Conservation (phyloP, 1,284 basidiomycete genomes). For the Leccinum insigne region DNA sequence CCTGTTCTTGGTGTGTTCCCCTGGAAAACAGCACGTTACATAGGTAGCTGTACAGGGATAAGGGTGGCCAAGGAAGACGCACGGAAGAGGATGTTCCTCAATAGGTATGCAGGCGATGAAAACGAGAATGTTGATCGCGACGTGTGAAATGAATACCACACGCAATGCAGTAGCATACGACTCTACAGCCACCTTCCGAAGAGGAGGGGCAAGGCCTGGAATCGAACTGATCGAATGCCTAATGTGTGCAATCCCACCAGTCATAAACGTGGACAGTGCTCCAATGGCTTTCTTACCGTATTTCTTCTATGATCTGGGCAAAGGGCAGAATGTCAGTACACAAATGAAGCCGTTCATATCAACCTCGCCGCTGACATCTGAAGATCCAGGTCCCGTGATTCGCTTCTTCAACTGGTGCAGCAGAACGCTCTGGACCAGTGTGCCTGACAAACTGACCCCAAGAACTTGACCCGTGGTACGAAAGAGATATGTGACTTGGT, state of each 20-base stretch:
- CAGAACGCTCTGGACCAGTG: slow-evolving; percentile 77
- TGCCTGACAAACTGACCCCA: slow-evolving; percentile 83
- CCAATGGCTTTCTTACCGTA: slow-evolving; percentile 48
- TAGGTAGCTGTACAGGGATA: neutral
- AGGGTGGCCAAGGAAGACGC: slow-evolving; percentile 34
- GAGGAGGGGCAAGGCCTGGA: slow-evolving; percentile 59
- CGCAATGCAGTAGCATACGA: slow-evolving; percentile 85
- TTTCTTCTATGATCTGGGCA: slow-evolving; percentile 64
- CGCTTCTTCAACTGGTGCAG: slow-evolving; percentile 63
- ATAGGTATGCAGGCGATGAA: slow-evolving; percentile 69
- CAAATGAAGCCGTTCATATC: slow-evolving; percentile 24
- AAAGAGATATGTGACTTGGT: slow-evolving; percentile 85
- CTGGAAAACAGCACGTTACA: neutral
- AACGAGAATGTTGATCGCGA: slow-evolving; percentile 60
- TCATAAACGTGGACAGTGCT: slow-evolving; percentile 19
- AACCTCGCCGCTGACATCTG: slow-evolving; percentile 53
- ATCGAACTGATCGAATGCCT: slow-evolving; percentile 87
- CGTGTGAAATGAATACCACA: slow-evolving; percentile 83
- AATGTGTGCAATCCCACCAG: slow-evolving; percentile 17
- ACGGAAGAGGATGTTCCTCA: slow-evolving; percentile 75
- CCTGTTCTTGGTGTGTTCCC: slow-evolving; percentile 62
- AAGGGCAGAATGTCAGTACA: slow-evolving; percentile 22
- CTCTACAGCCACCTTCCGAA: slow-evolving; percentile 70
- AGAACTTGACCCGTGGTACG: slow-evolving; percentile 90
- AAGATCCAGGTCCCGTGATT: slow-evolving; percentile 74